Evolutionary conservation across 2,329 filamentous ascomycete genomes (phyloP).

Genomic region (Trichophyton mentagrophytes): DNA sequence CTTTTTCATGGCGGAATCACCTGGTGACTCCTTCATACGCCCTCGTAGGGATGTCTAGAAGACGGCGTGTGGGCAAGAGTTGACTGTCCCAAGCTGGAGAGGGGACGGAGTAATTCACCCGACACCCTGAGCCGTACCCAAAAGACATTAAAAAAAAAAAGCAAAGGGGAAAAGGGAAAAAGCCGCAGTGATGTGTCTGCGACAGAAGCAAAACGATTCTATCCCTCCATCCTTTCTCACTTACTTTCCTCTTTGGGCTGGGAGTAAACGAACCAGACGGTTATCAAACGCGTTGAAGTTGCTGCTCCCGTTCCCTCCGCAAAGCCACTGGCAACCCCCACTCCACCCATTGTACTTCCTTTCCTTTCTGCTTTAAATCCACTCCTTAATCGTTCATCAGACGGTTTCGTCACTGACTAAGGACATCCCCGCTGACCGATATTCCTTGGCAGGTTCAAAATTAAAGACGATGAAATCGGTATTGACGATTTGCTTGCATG

Average conservation of each 20-base stretch:
- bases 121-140: neutral
- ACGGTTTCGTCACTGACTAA: neutral
- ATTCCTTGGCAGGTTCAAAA: conserved; percentile 50
- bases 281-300: neutral
- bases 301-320: neutral
- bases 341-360: neutral
- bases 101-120: neutral
- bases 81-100: neutral
- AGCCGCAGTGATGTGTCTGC: neutral
- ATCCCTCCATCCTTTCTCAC: neutral
- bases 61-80: neutral
- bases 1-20: neutral
- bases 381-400: neutral
- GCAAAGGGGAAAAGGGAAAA: neutral
- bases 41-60: neutral
- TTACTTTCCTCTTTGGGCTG: neutral
- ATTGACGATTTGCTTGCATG: conserved; percentile 71
- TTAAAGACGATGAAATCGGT: conserved; percentile 74
- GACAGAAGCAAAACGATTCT: neutral
- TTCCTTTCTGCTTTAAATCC: neutral
- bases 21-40: neutral
- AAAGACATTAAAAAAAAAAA: neutral
- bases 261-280: neutral
- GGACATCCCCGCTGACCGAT: neutral
- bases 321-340: neutral